phyloP scores from a whole-genome alignment of 2,329 filamentous ascomycete genomes.

The Fusarium brachygibbosum region DNA sequence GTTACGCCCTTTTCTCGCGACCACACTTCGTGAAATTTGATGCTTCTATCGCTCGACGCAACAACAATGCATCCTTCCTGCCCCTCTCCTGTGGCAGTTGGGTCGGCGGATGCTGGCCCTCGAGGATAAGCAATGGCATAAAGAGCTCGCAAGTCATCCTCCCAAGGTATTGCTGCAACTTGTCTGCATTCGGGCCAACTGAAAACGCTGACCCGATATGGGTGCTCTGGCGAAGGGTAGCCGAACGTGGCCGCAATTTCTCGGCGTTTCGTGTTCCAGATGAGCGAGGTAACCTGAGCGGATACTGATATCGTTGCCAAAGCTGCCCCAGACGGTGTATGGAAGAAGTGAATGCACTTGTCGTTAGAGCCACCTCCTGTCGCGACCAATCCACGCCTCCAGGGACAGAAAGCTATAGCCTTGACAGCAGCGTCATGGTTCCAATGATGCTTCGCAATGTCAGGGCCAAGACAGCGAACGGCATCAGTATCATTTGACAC shows the following conservation, averaged over 20 bases:
- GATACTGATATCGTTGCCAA: constrained; percentile 92
- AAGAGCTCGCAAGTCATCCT: constrained; percentile 81
- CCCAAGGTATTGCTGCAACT: constrained; percentile 88
- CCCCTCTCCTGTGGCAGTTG: constrained; percentile 43
- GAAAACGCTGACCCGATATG: constrained; percentile 90
- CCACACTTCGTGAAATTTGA: constrained; percentile 98
- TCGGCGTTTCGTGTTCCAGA: constrained; percentile 87
- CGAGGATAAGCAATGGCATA: constrained; percentile 89
- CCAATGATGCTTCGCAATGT: constrained; percentile 78
- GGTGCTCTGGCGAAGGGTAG: constrained; percentile 90
- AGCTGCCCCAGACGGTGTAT: constrained; percentile 83
- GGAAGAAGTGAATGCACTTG: constrained; percentile 95
- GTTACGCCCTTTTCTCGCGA: constrained; percentile 70
- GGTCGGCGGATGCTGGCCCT: constrained; percentile 52
- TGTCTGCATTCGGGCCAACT: constrained; percentile 93
- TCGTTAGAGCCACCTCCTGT: constrained; percentile 95
- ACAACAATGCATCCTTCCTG: constrained; percentile 81
- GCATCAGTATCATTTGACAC: constrained; percentile 51
- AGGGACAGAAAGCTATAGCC: constrained; percentile 96
- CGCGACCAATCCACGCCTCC: constrained; percentile 87
- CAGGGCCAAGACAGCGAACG: constrained; percentile 64
- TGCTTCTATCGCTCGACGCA: constrained; percentile 89
- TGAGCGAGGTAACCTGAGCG: constrained; percentile 91
- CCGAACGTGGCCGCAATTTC: constrained; percentile 96
- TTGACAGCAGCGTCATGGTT: constrained; percentile 90